Base-by-base conservation (phyloP, 768 basidiomycete genomes). In the Macrolepiota fuliginosa region DNA sequence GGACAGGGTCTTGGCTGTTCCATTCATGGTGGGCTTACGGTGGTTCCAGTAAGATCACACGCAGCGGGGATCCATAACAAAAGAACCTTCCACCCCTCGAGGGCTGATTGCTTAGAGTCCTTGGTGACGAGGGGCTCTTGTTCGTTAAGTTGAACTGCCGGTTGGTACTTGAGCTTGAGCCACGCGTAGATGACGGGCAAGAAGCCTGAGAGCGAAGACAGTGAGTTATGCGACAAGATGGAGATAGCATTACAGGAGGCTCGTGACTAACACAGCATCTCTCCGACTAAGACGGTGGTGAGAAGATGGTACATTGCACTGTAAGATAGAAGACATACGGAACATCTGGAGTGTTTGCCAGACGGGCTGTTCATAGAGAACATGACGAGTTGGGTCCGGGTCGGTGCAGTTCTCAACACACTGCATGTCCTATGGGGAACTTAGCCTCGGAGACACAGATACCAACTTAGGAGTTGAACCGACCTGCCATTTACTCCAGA, bases 321-420 rank as follows among this genome's bases (percentile, higher is more conserved):
- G 61, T 69, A 61, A 62, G 52, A 66, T 51, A 59, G 51, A 62
- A 54, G 63, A 83, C 89, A 73, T 70, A 92, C 90, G 80, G 75
- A 92, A 93, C 91, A 93, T 94, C 73, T 92, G 91, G 42, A 94
- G 81, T 13, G 87, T 92, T 74, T 94, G 92, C 91, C 93, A 91
- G 25, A 96, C 93, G 4, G 94, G 95, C 72, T 98, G 96, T 70
- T 98, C 95, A 72, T 91, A 98, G 32, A 92, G 82, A 53, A 94
- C 81, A 58, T 83, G 86, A 37, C 78, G 77, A 2, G 69, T 63
- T 1, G 87, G 83, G 73, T 92, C 78, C 39, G 83, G 83, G 65
- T 88, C 82, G 51, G 73, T 72, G 72, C 96, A 98, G 73, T 96
- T 91, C 81, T 94, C 94, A 47, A 98, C 96, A 70, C 96, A 98